Percentiles rank a stretch among this genome's conserved stretches.
Conservation (phyloP, 805 yeast species). For the Kodamaea leandrae region DNA sequence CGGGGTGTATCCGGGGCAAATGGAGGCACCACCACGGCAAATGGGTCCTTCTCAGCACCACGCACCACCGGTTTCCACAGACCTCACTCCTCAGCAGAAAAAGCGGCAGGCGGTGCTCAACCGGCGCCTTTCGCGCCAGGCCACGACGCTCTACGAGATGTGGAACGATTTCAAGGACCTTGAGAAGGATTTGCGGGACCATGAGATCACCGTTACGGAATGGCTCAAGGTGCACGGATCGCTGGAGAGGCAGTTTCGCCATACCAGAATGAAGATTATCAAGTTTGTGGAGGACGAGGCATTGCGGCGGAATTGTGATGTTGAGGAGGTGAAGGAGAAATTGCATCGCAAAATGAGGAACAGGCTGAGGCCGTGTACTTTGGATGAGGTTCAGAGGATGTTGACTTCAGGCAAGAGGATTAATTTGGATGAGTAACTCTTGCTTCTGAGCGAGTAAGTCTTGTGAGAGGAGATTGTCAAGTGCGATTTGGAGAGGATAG, state of each 20-base stretch:
- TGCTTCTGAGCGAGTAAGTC: no score
- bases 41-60: background rate
- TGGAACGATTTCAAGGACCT: slow-evolving; percentile 34
- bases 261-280: slow-evolving; percentile 27
- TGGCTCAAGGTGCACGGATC: slow-evolving; percentile 32
- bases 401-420: slow-evolving; percentile 27
- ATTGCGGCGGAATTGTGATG: slow-evolving; percentile 14
- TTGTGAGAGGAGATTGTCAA: no score
- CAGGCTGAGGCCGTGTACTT: slow-evolving; percentile 29
- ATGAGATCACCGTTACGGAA: slow-evolving; percentile 26
- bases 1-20: background rate
- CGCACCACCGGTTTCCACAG: no score
- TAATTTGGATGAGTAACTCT: slow-evolving; percentile 18
- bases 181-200: slow-evolving; percentile 22
- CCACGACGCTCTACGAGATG: slow-evolving; percentile 29
- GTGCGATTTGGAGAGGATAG: no score
- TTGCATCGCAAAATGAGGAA: slow-evolving; percentile 29
- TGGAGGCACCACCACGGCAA: background rate
- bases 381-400: slow-evolving; percentile 34
- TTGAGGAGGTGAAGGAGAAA: slow-evolving; percentile 25
- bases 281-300: slow-evolving; percentile 32
- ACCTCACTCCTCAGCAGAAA: slow-evolving; percentile 9
- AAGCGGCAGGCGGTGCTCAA: slow-evolving; percentile 20
- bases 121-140: slow-evolving; percentile 27
- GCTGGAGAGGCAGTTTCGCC: slow-evolving; percentile 28